Evolutionary conservation across 129 eudicot species (phyloP).

Genomic region (Centrapalus pauciflorus): DNA sequence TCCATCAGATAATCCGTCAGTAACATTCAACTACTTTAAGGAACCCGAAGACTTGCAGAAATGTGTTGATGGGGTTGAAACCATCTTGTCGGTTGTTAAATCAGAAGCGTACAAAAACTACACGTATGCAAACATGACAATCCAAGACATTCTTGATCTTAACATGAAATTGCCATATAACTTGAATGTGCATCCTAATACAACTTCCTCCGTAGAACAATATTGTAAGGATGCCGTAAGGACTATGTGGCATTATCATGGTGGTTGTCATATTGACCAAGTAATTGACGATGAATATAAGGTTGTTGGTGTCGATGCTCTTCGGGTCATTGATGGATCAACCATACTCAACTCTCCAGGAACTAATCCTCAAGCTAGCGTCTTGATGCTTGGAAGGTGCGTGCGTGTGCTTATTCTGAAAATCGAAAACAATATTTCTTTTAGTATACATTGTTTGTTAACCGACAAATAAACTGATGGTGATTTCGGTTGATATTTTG

Average conservation of each 20-base stretch:
- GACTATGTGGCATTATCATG: conserved; percentile 88
- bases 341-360: conserved; percentile 69
- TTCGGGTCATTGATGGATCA: conserved; percentile 78
- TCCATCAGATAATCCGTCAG: conserved; percentile 44
- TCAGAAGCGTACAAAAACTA: conserved; percentile 42
- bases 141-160: conserved; percentile 47
- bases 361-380: conserved; percentile 93
- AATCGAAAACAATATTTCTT: neutral
- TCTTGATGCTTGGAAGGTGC: conserved; percentile 93
- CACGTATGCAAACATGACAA: conserved; percentile 24
- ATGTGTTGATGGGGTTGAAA: conserved; percentile 54
- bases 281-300: conserved; percentile 68
- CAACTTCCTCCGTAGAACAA: conserved; percentile 45
- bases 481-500: neutral
- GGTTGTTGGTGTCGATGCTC: conserved; percentile 66
- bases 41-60: conserved; percentile 56
- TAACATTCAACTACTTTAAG: conserved; percentile 72
- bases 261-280: conserved; percentile 67
- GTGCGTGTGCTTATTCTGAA: neutral
- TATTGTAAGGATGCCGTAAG: conserved; percentile 62
- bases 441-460: neutral
- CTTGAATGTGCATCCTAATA: conserved; percentile 47
- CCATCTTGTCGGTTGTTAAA: conserved; percentile 38
- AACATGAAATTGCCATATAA: conserved; percentile 47
- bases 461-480: no score